phyloP scores from a whole-genome alignment of 805 yeast genomes.

The Maudiozyma barnettii region DNA sequence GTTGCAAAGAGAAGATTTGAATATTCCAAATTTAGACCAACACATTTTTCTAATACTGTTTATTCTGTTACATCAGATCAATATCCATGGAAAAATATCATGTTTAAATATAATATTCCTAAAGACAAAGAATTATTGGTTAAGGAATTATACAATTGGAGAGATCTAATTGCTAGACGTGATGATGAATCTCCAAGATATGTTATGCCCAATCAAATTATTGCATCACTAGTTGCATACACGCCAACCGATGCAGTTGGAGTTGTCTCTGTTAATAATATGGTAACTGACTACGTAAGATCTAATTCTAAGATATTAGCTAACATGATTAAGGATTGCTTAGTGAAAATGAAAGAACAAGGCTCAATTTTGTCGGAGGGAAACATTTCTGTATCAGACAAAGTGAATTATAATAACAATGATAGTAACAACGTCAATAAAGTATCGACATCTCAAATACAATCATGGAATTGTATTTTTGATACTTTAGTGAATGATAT shows the following conservation, averaged over 20 bases:
- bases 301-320: slow-evolving; percentile 49
- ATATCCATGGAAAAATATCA: slow-evolving; percentile 60
- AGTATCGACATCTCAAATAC: slow-evolving; percentile 13
- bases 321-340: slow-evolving; percentile 39
- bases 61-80: slow-evolving; percentile 43
- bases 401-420: background rate
- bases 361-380: background rate
- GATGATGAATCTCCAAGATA: slow-evolving; percentile 79
- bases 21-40: slow-evolving; percentile 55
- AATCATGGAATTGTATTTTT: slow-evolving; percentile 10
- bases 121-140: slow-evolving; percentile 44
- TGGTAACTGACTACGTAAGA: slow-evolving; percentile 47
- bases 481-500: background rate
- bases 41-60: slow-evolving; percentile 25
- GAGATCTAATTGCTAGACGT: slow-evolving; percentile 65
- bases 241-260: slow-evolving; percentile 52
- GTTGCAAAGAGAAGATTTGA: slow-evolving; percentile 80
- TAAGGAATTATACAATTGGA: slow-evolving; percentile 64
- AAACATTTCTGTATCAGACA: background rate
- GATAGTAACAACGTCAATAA: slow-evolving; percentile 3
- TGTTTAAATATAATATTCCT: slow-evolving; percentile 58
- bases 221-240: slow-evolving; percentile 50
- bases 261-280: slow-evolving; percentile 39
- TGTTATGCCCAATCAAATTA: slow-evolving; percentile 71
- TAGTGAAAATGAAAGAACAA: slow-evolving; percentile 17